phyloP scores from a whole-genome alignment of 495 filamentous ascomycete genomes.

The Cenococcum geophilum region DNA sequence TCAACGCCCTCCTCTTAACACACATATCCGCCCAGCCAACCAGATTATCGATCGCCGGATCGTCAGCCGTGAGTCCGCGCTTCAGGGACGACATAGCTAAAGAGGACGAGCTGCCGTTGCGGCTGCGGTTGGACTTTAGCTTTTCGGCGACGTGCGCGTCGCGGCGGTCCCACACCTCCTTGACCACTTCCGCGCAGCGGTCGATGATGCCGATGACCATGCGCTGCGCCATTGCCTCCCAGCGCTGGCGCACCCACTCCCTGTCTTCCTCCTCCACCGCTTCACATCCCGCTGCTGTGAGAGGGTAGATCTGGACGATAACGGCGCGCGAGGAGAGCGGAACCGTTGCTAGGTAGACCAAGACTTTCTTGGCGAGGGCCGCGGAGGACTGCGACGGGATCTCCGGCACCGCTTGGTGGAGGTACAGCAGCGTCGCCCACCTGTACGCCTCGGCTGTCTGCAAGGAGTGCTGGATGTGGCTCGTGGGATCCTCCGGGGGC shows the following conservation, averaged over 20 bases:
- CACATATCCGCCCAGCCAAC: slow-evolving; percentile 2
- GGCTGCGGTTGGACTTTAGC: background rate
- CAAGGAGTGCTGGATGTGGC: slow-evolving; percentile 58
- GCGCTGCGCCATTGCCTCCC: slow-evolving; percentile 55
- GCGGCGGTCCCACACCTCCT: slow-evolving; percentile 51
- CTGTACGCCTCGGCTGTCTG: slow-evolving; percentile 73
- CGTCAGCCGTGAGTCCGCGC: slow-evolving; percentile 4
- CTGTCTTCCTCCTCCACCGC: slow-evolving; percentile 55
- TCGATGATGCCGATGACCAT: slow-evolving; percentile 70
- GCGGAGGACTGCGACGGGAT: slow-evolving; percentile 54
- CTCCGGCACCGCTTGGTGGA: slow-evolving; percentile 74
- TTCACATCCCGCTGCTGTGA: slow-evolving; percentile 67
- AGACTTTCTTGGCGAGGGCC: slow-evolving; percentile 56
- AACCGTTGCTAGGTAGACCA: slow-evolving; percentile 58
- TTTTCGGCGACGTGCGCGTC: slow-evolving; percentile 44
- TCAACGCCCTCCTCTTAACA: background rate
- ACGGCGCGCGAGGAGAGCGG: slow-evolving; percentile 57
- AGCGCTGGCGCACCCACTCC: slow-evolving; percentile 62
- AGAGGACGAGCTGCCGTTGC: background rate
- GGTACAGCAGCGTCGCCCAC: slow-evolving; percentile 66
- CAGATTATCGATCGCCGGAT: background rate
- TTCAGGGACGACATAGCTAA: background rate
- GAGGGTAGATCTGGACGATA: slow-evolving; percentile 72
- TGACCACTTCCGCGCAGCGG: slow-evolving; percentile 51
- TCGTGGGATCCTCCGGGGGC: slow-evolving; percentile 60